Evolutionary conservation across 176 grass and related monocot species (phyloP), one percentile per base, ranked within the genome.

Genomic region (Phragmites australis): DNA sequence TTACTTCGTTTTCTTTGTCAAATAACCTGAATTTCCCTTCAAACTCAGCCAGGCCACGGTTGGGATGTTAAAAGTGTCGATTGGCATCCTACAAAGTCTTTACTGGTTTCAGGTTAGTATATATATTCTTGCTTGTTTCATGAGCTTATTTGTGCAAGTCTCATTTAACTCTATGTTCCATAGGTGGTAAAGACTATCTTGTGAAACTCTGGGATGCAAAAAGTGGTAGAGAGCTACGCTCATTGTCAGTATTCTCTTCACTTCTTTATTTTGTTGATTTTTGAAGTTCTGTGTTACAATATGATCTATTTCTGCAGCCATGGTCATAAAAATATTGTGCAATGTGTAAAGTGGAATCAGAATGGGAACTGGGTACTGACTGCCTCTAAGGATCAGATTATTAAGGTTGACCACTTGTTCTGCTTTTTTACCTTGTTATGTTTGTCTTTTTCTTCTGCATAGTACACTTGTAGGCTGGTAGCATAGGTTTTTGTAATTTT

Each of bases 31-130:
- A 84, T 89, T 82, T 83, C 56, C 77, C 75, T 70, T 98, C 90
- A 70, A 84, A 98, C 85, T 98, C 88, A 94, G 90, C 87, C 88
- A 99, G 96, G 96, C 88, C 96, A 99, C 85, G 96, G 96, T 86
- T 99, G 96, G 96, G 92, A 99, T 83, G 96, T 99, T 81, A 99
- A 99, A 86, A 85, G 84, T 89, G 92, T 99, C 56, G 96, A 99
- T 76, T 99, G 96, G 96, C 96, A 99, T 69, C 96, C 96, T 73
- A 83, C 96, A 7, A 99, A 99, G 80, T 99, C 96, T 71, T 88
- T 99, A 86, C 79, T 99, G 70, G 96, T 91, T 73, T 99, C 96
- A 89, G 96, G 96, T 99, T 47, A 86, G 90, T 74, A 6, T 25
- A 63, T 23, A 55, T 70, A 52, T 81, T 71, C 44, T 23, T 65